phyloP scores from a whole-genome alignment of 768 basidiomycete genomes.

The Cyclocybe aegerita region DNA sequence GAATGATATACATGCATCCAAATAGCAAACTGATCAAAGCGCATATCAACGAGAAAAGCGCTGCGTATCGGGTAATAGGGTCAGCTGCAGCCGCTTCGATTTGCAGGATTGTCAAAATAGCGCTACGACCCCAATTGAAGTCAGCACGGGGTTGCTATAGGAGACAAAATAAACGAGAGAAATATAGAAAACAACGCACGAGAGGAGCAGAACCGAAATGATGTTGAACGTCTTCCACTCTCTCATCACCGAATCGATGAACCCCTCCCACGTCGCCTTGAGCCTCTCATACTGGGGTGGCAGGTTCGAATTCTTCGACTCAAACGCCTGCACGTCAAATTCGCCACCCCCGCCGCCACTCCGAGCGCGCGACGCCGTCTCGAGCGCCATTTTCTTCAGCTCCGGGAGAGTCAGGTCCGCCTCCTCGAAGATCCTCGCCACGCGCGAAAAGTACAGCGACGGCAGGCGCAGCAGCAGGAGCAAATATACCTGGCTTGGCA shows the following conservation, averaged over 20 bases:
- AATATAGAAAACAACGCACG: conserved; percentile 15
- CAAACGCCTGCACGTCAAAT: conserved; percentile 5
- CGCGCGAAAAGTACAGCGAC: conserved; percentile 64
- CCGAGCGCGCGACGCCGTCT: conserved; percentile 15
- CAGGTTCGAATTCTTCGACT: conserved; percentile 2
- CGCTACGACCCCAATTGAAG: conserved; percentile 11
- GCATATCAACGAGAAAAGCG: conserved; percentile 53
- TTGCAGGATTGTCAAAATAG: conserved; percentile 30
- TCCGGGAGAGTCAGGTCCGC: conserved; percentile 61
- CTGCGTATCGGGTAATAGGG: conserved; percentile 51
- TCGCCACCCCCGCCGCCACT: conserved; percentile 1
- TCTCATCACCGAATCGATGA: conserved; percentile 25
- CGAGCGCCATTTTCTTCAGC: conserved; percentile 44
- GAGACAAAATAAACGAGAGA: not conserved
- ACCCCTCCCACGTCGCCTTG: conserved; percentile 23
- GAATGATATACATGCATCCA: conserved; percentile 60
- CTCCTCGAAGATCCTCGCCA: conserved; percentile 62
- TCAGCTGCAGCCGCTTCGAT: conserved; percentile 39
- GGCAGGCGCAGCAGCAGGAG: conserved; percentile 55
- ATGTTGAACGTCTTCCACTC: conserved; percentile 31
- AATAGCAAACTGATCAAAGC: conserved; percentile 61
- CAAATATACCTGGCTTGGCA: conserved; percentile 29
- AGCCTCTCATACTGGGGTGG: conserved; percentile 17
- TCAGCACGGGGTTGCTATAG: not conserved
- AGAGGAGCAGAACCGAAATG: conserved; percentile 24